Conservation (phyloP, 192 early-diverging fungal genomes). For the Umbelopsis sp. region DNA sequence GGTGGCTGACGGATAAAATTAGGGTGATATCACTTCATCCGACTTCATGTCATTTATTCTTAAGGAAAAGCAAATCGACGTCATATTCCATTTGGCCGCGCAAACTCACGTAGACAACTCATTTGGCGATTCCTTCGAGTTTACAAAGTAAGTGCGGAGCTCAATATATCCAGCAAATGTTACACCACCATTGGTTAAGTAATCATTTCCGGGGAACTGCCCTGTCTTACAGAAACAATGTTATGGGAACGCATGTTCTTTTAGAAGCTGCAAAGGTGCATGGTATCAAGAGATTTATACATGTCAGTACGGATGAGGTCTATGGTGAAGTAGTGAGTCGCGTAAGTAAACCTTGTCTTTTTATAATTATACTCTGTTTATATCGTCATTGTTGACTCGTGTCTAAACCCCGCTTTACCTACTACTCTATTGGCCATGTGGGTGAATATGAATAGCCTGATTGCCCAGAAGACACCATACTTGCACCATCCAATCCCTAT, state of each 20-base stretch:
- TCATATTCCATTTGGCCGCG: conserved; percentile 78
- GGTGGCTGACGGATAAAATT: background rate
- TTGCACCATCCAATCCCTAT: conserved; percentile 79
- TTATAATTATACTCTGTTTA: background rate
- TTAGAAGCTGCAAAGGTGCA: conserved; percentile 66
- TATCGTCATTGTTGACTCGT: background rate
- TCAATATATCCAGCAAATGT: background rate
- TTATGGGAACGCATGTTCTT: conserved; percentile 81
- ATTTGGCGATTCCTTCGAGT: conserved; percentile 81
- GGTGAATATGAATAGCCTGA: conserved; percentile 48
- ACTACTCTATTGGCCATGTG: background rate
- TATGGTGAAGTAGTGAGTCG: conserved; percentile 70
- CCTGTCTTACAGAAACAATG: conserved; percentile 56
- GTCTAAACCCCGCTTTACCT: background rate
- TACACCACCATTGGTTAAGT: conserved; percentile 14
- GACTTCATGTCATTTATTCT: conserved; percentile 67
- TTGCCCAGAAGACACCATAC: conserved; percentile 59
- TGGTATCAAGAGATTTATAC: conserved; percentile 66
- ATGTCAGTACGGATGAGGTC: conserved; percentile 82
- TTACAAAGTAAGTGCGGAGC: conserved; percentile 52
- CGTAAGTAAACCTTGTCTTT: conserved; percentile 32
- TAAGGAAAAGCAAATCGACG: conserved; percentile 67
- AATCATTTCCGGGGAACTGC: background rate
- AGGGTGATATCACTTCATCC: conserved; percentile 69
- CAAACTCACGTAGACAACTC: conserved; percentile 87